Base-by-base conservation (phyloP, 257 asterid species). In the Nicotiana tomentosiformis region DNA sequence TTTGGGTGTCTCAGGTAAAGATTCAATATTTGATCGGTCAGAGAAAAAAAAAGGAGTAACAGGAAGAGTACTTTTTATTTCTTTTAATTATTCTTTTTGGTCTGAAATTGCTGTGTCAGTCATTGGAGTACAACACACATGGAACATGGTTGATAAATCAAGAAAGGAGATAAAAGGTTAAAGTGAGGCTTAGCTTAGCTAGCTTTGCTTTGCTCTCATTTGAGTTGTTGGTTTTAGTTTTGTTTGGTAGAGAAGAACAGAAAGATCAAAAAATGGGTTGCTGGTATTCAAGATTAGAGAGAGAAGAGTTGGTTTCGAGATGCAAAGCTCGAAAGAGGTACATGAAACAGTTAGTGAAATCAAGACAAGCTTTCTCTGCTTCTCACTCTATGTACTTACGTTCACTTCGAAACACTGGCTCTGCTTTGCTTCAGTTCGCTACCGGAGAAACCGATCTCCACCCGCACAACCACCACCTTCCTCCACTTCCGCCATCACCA, bases 291-390 rank as follows among this genome's bases (percentile, higher is more conserved):
- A 93, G 97, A 86, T 81, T 88, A 65, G 92, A 91, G 66, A 88
- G 93, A 76, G 97, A 91, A 86, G 98, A 94, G 77, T 89, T 94
- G 97, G 97, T 96, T 5, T 88, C 97, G 18, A 90, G 99, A 79
- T 96, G 99, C 80, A 96, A 90, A 82, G 97, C 98, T 16, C 85
- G 99, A 66, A 92, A 86, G 87, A 87, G 94, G 82, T 93, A 94
- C 83, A 93, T 93, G 97, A 96, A 96, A 85, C 97, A 96, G 83
- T 88, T 94, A n/a, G 98, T 96, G 14, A 94, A 96, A 56, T 94
- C 99, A 1, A 88, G 98, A 66, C 97, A 96, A 26, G 88, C 97
- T 62, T 92, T 96, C 57, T 88, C 98, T 74, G 97, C 97, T 83
- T 93, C 98, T 62, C 98, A 96, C 74, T 87, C 92, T 81, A 87